Evolutionary conservation across 306 rosid genomes (phyloP), one percentile per base, ranked within the genome.

Genomic region (Cucurbita argyrosperma): DNA sequence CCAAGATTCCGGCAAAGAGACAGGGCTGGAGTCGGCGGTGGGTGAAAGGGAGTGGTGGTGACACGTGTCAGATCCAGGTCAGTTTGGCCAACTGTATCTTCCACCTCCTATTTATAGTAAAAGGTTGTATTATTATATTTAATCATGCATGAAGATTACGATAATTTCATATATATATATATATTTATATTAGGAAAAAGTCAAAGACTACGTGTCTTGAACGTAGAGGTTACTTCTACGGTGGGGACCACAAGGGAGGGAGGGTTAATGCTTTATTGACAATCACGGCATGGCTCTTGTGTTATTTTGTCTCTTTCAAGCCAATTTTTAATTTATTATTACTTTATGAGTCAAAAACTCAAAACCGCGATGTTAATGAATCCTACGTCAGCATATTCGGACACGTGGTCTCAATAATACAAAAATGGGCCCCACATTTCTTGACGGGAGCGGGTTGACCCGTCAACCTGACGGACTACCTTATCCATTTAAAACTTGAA

Each of bases 371-470:
- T 46, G 78, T 76, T 39, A 60, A 35, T 50, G 81, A 76, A 78
- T 23, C 82, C 79, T 71, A 82, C 83, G 74, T 90, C 87, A 87
- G 37, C 85, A 49, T 66, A 72, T 74, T 10, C 54, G 51, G 90
- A 87, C 89, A 90, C 87, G 92, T 86, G 88, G 86, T 7, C 70
- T 66, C 86, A 84, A 90, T 86, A 69, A 83, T 86, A 14, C 40
- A 78, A 15, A 23, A 12, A 81, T 50, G 79, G 54, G 7, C 54
- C 53, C 84, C 8, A 15, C 69, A 11, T 15, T 4, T 5, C 6
- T 78, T 42, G 21, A 62, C 18, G 35, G 53, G 49, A 72, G 75
- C 74, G 65, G 76, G 85, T 71, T 66, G 76, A 76, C 63, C 72
- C 39, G 75, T 81, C 68, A 65, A 49, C 58, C 56, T 6, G 18